Conservation (phyloP, 1,284 basidiomycete genomes). For the Boletellus sp. region DNA sequence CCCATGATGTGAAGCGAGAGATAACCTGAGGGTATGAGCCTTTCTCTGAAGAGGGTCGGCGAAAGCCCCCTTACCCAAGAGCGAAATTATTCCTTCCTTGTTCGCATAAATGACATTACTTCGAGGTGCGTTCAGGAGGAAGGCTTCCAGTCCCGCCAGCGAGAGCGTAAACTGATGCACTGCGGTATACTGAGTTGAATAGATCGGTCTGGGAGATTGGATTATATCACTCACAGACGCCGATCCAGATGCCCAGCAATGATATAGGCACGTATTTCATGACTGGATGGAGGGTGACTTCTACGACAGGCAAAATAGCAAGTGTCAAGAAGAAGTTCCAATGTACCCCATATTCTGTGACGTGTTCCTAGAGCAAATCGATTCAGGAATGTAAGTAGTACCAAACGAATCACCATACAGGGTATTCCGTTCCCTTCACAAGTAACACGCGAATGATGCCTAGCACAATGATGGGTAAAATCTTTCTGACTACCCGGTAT, state of each 20-base stretch:
- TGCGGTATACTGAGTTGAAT: slow-evolving; percentile 27
- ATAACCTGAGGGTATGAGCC: slow-evolving; percentile 61
- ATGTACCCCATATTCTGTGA: slow-evolving; percentile 93
- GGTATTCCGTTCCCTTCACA: slow-evolving; percentile 94
- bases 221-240: slow-evolving; percentile 49
- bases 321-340: slow-evolving; percentile 99
- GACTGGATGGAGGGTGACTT: slow-evolving; percentile 67
- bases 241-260: slow-evolving; percentile 62
- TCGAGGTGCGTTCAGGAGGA: slow-evolving; percentile 64
- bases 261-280: slow-evolving; percentile 58
- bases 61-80: slow-evolving; percentile 53
- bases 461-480: slow-evolving; percentile 67
- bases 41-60: not conserved
- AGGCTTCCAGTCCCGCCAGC: slow-evolving; percentile 52
- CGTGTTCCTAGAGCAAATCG: slow-evolving; percentile 73
- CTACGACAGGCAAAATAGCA: slow-evolving; percentile 74
- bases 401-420: slow-evolving; percentile 49
- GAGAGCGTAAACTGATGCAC: slow-evolving; percentile 71
- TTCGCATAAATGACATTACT: slow-evolving; percentile 72
- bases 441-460: slow-evolving; percentile 79
- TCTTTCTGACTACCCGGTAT: slow-evolving; percentile 48
- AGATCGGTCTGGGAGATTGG: not conserved
- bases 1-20: slow-evolving; percentile 88
- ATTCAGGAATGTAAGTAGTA: not conserved
- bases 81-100: slow-evolving; percentile 87